Base-by-base conservation (phyloP, 257 asterid species). In the Leonotis leonurus region DNA sequence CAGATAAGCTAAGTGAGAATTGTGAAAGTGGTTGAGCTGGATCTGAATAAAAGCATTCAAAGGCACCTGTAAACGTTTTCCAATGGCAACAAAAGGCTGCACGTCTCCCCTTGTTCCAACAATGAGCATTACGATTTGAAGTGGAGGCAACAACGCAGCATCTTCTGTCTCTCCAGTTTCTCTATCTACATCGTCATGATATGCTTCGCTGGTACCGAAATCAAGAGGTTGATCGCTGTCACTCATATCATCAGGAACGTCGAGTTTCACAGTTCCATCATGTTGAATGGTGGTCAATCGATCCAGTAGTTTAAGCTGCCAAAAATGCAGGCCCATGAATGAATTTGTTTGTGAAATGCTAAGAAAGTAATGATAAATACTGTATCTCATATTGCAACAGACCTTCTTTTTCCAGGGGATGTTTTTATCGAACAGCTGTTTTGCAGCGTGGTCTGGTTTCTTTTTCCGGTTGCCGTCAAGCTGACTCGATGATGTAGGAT, bases 81-180 rank as follows among this genome's bases (percentile, higher is more conserved):
- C 97, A 46, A 87, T 89, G 44, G 95, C 95, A 57, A 86, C 71
- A 80, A 89, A 86, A 25, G 97, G 97, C 65, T 89, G 95, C 35
- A 89, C 97, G 62, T 89, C 97, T 62, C 95, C 97, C 62, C 97
- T 76, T 18, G 97, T 86, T 62, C 97, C 97, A 56, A 89, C 97
- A 48, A 89, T 89, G 66, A 89, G 86, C 88, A 89, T 81, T 71
- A 84, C 92, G 59, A 86, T 89, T 70, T 89, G 89, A 71, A 89
- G 75, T 4, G 95, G 95, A 49, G 83, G 95, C 68, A 84, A 54
- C 26, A 70, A 75, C 25, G 16, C 62, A 61, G 67, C 67, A 53
- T 71, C 89, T 56, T 44, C 73, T 56, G 32, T 49, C 24, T 72
- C 84, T 32, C 37, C 61, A 62, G 50, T 40, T 61, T 66, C 78